Evolutionary conservation across 2,329 filamentous ascomycete genomes (phyloP).

Genomic region (Aureobasidium sp.): DNA sequence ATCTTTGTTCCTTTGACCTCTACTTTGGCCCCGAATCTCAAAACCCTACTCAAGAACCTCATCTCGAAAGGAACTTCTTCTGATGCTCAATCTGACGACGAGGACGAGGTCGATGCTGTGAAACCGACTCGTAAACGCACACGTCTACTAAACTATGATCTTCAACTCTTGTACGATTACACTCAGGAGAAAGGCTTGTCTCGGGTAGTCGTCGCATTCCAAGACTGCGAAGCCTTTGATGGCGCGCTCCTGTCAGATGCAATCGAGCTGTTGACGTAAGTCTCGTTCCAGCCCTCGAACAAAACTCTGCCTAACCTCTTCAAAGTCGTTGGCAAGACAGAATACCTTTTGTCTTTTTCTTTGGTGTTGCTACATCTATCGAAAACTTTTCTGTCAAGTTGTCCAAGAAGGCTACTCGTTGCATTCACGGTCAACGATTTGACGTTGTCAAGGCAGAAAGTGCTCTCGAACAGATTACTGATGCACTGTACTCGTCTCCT

Average conservation of each 20-base stretch:
- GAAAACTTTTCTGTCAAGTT: constrained; percentile 70
- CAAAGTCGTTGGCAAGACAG: constrained; percentile 59
- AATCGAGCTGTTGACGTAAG: constrained; percentile 58
- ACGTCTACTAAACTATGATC: constrained; percentile 67
- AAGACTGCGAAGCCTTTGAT: constrained; percentile 78
- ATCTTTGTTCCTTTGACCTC: constrained; percentile 59
- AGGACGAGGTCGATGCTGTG: constrained; percentile 42
- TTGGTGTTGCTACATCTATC: constrained; percentile 73
- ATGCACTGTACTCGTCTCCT: constrained; percentile 51
- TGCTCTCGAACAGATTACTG: constrained; percentile 65
- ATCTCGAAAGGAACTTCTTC: constrained; percentile 56
- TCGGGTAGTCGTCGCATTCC: constrained; percentile 62
- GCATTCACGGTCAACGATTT: constrained; percentile 62
- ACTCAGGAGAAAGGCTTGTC: constrained; percentile 44
- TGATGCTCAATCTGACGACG: constrained; percentile 36
- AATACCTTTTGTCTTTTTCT: constrained; percentile 67
- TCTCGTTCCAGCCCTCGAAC: no score
- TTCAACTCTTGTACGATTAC: constrained; percentile 59
- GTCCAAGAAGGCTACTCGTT: constrained; percentile 57
- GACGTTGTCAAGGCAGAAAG: constrained; percentile 65
- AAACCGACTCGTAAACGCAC: constrained; percentile 40
- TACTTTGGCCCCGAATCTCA: constrained; percentile 63
- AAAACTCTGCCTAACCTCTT: neutral
- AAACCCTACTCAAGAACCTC: constrained; percentile 61
- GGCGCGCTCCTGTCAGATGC: constrained; percentile 61